These are phyloP conservation scores for Lepiota subincarnata DNA, from an alignment of 768 basidiomycete species.

Conservation along the genomic window DNA sequence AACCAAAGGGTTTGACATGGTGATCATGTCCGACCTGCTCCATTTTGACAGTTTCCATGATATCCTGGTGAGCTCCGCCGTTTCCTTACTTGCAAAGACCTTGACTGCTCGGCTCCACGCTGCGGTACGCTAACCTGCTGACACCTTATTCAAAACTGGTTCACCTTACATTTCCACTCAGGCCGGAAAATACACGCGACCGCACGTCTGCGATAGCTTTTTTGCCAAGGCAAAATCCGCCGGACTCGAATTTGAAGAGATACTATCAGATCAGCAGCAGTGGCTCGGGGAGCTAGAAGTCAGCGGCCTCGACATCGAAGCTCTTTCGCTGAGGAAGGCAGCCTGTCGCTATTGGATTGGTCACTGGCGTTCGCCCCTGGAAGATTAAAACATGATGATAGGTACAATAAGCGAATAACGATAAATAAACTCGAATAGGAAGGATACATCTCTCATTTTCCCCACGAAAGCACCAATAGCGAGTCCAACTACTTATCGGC, in stretches of 20 bases:
- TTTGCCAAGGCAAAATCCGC: slow-evolving; percentile 31
- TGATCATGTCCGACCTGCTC: slow-evolving; percentile 70
- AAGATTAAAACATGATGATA: background rate
- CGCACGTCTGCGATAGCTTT: slow-evolving; percentile 51
- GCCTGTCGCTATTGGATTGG: slow-evolving; percentile 67
- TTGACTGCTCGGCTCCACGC: slow-evolving; percentile 46
- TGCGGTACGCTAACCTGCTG: slow-evolving; percentile 32
- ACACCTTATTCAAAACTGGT: background rate
- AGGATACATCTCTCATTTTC: no score
- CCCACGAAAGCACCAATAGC: no score
- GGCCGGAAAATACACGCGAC: slow-evolving; percentile 59
- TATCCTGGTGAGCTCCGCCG: slow-evolving; percentile 47
- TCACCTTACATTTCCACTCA: slow-evolving; percentile 11
- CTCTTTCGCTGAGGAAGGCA: slow-evolving; percentile 47
- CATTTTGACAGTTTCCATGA: slow-evolving; percentile 64
- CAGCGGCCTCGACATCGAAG: slow-evolving; percentile 40
- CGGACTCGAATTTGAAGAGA: slow-evolving; percentile 49
- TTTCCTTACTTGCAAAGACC: slow-evolving; percentile 40
- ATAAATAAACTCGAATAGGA: no score
- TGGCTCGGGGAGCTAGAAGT: slow-evolving; percentile 51
- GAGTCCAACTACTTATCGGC: no score
- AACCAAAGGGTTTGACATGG: slow-evolving; percentile 43
- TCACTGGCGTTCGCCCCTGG: background rate
- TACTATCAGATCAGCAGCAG: slow-evolving; percentile 24
- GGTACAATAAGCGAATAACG: background rate